Evolutionary conservation across 106 monocot genomes (phyloP).

Genomic region (Dendrobium catenatum): DNA sequence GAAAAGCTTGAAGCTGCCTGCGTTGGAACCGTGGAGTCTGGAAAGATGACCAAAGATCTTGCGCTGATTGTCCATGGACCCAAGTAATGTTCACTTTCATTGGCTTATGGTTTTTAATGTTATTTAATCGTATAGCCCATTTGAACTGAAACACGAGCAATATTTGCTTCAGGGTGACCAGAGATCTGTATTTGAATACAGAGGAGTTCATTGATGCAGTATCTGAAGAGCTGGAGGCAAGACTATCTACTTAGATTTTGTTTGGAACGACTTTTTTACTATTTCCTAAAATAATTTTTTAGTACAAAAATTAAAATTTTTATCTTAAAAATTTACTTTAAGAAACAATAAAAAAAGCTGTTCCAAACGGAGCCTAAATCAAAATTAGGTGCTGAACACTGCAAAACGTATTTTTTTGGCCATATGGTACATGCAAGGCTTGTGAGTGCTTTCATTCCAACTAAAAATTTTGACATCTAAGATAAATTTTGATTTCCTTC

Average conservation of each 20-base stretch:
- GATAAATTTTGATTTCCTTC: no score
- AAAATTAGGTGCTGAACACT: neutral
- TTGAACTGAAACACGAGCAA: neutral
- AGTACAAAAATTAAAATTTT: no score
- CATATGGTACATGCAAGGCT: neutral
- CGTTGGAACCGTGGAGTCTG: constrained; percentile 80
- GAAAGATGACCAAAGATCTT: constrained; percentile 99
- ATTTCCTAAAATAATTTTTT: no score
- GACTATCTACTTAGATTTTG: constrained; percentile 14
- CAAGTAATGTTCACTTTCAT: constrained; percentile 35
- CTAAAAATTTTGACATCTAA: no score
- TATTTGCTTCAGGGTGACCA: constrained; percentile 43
- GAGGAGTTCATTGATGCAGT: constrained; percentile 94
- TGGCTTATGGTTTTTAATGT: neutral
- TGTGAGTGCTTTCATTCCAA: no score
- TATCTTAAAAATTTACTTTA: no score
- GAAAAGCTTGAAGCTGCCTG: constrained; percentile 86
- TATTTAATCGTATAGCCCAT: neutral
- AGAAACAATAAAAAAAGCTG: no score
- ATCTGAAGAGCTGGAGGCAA: constrained; percentile 60
- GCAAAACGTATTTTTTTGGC: neutral
- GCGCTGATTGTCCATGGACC: constrained; percentile 88
- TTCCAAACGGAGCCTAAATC: neutral
- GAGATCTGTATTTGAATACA: constrained; percentile 71
- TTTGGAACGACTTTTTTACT: no score